Conservation (phyloP, 1,139 yeast genomes). For the Hansenula lynferdii region DNA sequence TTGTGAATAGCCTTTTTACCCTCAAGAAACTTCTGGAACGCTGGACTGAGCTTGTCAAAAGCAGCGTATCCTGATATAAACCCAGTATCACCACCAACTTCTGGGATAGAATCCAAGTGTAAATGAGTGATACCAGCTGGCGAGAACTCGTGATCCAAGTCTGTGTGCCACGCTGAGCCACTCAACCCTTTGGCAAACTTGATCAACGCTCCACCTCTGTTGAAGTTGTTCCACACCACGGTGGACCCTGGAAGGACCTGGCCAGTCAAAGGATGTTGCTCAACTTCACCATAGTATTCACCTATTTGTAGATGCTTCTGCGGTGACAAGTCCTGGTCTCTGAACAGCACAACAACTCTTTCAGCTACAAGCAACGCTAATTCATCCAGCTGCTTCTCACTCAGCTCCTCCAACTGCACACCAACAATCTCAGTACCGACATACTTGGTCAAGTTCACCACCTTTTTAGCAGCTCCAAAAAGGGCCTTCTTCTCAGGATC, state of each 20-base stretch:
- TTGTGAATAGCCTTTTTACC: conserved; percentile 32
- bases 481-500: conserved; percentile 50
- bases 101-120: conserved; percentile 36
- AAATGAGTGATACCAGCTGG: conserved; percentile 33
- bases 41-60: conserved; percentile 38
- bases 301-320: conserved; percentile 42
- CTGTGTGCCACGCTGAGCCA: conserved; percentile 37
- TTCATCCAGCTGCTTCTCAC: conserved; percentile 48
- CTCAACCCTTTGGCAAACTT: conserved; percentile 8
- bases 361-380: conserved; percentile 45
- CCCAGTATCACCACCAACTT: conserved; percentile 40
- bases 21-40: conserved; percentile 35
- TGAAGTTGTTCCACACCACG: conserved; percentile 48
- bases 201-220: conserved; percentile 9
- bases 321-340: conserved; percentile 43
- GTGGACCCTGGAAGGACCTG: conserved; percentile 37
- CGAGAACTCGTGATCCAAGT: conserved; percentile 36
- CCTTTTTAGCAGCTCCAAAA: conserved; percentile 47
- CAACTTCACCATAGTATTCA: conserved; percentile 41
- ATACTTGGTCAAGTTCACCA: conserved; percentile 40
- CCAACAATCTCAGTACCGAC: conserved; percentile 55
- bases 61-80: conserved; percentile 42
- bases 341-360: conserved; percentile 44
- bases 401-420: conserved; percentile 44
- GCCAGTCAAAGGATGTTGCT: conserved; percentile 44